phyloP scores from a whole-genome alignment of 2,329 filamentous ascomycete species.

The Trichoderma semiorbis region DNA sequence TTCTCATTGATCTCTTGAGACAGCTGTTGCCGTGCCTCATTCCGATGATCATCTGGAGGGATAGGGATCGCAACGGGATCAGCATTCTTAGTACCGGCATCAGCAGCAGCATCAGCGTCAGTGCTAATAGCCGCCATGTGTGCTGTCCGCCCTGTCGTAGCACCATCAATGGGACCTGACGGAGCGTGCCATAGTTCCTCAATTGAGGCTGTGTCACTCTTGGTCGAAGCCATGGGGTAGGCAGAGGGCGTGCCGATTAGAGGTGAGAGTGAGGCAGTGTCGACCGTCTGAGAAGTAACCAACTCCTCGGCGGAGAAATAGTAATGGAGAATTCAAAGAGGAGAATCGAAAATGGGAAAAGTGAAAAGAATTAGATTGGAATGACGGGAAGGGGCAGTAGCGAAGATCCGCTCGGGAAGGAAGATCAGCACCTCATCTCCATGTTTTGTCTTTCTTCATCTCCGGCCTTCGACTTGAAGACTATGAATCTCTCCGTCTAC shows the following conservation, averaged over 20 bases:
- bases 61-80: not conserved
- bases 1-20: not conserved
- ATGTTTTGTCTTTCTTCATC: not conserved
- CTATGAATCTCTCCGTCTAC: not conserved
- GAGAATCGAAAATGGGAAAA: not conserved
- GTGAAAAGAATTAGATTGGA: not conserved
- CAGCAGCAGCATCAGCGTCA: not conserved
- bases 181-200: constrained; percentile 5
- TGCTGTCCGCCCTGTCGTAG: not conserved
- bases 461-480: not conserved
- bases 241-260: not conserved
- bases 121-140: not conserved
- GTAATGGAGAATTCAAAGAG: not conserved
- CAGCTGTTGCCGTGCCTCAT: not conserved
- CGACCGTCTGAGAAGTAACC: not conserved
- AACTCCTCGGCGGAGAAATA: not conserved
- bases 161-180: not conserved
- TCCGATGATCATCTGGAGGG: not conserved
- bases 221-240: constrained; percentile 3
- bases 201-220: constrained; percentile 17
- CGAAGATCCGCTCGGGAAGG: not conserved
- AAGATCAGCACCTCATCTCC: constrained; percentile 4
- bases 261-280: constrained; percentile 4
- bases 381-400: not conserved
- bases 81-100: not conserved